Evolutionary conservation across 345 rosid genomes (phyloP), one percentile per base, ranked within the genome.

Genomic region (Salix koriyanagi): DNA sequence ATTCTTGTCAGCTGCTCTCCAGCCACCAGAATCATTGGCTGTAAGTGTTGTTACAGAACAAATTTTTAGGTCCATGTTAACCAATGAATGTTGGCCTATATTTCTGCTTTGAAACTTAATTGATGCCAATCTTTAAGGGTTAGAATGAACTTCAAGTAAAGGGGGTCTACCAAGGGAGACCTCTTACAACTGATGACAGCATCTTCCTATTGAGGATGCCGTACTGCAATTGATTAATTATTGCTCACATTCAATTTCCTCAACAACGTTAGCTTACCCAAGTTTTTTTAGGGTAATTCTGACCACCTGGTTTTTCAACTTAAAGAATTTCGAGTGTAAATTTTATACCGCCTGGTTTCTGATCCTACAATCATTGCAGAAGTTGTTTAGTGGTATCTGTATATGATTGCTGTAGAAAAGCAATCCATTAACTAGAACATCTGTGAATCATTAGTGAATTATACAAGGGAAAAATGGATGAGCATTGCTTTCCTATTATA

Each of bases 1-100:
- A 68, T 96, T 96, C 90, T 87, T 96, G 83, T 93, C 97, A 69
- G 89, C 99, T 79, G 98, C 98, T 23, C 87, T 96, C 77, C 99
- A 96, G 88, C 90, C 99, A 70, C 98, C 98, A 34, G 91, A 87
- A 79, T 77, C 91, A 44, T 88, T 93, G 87, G 90, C 99, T 62
- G 99, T 96, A 84, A 89, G 98, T 92, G 64, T 64, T 79, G 26
- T n/a, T 4, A 19, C 2, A 15, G 2, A 25, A 54, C 11, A 25
- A n/a, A 6, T 69, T 66, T 61, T 48, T 44, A 52, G 44, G 26
- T 44, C 52, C 34, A 11, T 41, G 34, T 7, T 72, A 32, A 19
- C 30, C 7, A 3, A 1, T 65, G 54, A 67, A 56, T 32, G 41
- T 26, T 26, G 36, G 65, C 23, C 19, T 7, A 42, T 28, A 4